phyloP scores from a whole-genome alignment of 2,329 filamentous ascomycete species.

The Claviceps paspali region DNA sequence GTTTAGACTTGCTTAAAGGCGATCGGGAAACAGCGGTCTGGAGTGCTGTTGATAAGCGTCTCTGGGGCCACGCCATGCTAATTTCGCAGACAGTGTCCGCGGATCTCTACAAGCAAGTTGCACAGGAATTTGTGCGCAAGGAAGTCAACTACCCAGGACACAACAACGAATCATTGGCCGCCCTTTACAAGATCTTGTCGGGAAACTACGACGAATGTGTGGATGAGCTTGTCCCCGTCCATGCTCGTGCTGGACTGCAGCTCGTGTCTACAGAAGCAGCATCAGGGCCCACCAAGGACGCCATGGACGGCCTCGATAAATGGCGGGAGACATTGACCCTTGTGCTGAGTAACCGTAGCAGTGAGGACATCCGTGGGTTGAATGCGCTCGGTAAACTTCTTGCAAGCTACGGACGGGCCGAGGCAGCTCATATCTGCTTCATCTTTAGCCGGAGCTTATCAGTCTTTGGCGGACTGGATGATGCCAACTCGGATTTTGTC shows the following conservation, averaged over 20 bases:
- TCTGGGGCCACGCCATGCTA: constrained; percentile 95
- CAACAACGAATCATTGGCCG: constrained; percentile 75
- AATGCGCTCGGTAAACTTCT: constrained; percentile 70
- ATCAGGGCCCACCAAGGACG: constrained; percentile 49
- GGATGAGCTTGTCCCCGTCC: constrained; percentile 86
- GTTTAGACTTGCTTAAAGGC: constrained; percentile 58
- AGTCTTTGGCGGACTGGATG: constrained; percentile 70
- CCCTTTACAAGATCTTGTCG: constrained; percentile 84
- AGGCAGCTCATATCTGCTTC: constrained; percentile 89
- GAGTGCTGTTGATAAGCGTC: constrained; percentile 78
- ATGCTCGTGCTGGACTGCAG: constrained; percentile 81
- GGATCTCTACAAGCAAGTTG: constrained; percentile 80
- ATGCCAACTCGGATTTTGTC: constrained; percentile 62
- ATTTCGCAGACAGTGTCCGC: constrained; percentile 66
- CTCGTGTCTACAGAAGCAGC: constrained; percentile 65
- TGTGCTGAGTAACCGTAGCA: constrained; percentile 75
- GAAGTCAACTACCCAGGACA: constrained; percentile 74
- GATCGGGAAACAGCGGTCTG: constrained; percentile 86
- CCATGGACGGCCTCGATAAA: constrained; percentile 72
- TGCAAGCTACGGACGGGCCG: constrained; percentile 69
- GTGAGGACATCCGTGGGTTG: constrained; percentile 63
- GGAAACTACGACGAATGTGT: constrained; percentile 90
- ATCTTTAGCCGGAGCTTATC: constrained; percentile 62
- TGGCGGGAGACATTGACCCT: constrained; percentile 86
- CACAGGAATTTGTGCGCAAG: constrained; percentile 88